Conservation (phyloP, 345 rosid genomes). For the Syzygium jambos region DNA sequence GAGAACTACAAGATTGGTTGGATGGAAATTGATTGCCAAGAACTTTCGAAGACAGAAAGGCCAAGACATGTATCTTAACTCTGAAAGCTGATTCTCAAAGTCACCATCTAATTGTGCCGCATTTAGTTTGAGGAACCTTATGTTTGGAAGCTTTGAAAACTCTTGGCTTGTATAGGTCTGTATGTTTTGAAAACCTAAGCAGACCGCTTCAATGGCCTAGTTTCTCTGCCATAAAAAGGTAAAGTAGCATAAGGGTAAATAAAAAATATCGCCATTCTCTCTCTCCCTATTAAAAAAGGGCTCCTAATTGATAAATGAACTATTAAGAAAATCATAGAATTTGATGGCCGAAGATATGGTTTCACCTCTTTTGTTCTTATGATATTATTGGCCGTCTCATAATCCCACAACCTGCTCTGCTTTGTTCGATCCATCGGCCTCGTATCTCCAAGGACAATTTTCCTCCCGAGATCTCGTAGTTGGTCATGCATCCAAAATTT, state of each 20-base stretch:
- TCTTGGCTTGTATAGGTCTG: background rate
- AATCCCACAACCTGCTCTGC: background rate
- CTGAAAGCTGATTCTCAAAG: rapidly evolving
- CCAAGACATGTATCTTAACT: background rate
- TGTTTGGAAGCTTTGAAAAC: background rate
- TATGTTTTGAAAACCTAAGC: no score
- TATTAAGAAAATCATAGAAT: background rate
- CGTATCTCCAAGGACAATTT: no score
- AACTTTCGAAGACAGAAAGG: rapidly evolving
- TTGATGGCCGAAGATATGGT: background rate
- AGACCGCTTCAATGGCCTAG: background rate
- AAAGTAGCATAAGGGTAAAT: background rate
- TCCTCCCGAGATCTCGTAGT: no score
- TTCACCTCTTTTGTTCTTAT: background rate
- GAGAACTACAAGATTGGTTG: background rate
- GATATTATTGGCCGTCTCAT: background rate
- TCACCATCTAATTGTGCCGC: rapidly evolving
- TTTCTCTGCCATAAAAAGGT: background rate
- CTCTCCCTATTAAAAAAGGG: background rate
- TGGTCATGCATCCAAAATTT: no score
- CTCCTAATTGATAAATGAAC: background rate
- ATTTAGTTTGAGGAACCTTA: rapidly evolving
- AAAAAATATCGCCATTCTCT: background rate
- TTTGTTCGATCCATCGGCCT: no score
- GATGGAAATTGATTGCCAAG: background rate